A percentile compares a stretch with the other conserved stretches of the same genome.
phyloP scores from a whole-genome alignment of 768 basidiomycete genomes.

The Punctularia strigosozonata region DNA sequence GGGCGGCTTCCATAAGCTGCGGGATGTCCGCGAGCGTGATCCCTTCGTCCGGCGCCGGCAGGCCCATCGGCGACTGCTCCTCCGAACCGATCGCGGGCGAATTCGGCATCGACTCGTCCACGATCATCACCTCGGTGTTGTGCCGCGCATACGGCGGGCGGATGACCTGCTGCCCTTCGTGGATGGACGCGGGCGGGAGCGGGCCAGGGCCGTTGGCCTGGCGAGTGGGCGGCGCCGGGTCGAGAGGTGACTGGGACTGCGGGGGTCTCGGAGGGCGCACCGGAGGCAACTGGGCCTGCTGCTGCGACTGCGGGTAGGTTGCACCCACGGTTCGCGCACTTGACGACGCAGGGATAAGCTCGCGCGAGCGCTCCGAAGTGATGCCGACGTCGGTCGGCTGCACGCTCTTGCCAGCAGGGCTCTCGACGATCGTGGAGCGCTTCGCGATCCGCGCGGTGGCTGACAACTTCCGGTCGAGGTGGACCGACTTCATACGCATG shows the following conservation, averaged over 20 bases:
- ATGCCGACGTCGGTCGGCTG: conserved; percentile 57
- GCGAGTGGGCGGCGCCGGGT: conserved; percentile 24
- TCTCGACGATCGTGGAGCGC: conserved; percentile 92
- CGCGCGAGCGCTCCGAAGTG: conserved; percentile 34
- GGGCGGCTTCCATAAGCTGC: conserved; percentile 83
- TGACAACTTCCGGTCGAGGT: conserved; percentile 90
- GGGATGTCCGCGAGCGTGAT: conserved; percentile 94
- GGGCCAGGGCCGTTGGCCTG: conserved; percentile 29
- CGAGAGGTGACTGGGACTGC: conserved; percentile 16
- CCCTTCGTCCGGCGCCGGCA: conserved; percentile 52
- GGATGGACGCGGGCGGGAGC: conserved; percentile 24
- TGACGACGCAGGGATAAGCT: conserved; percentile 24
- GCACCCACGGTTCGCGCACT: conserved; percentile 10
- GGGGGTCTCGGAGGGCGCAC: conserved; percentile 15
- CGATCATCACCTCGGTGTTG: conserved; percentile 82
- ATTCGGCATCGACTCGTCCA: conserved; percentile 68
- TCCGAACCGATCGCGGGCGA: conserved; percentile 48
- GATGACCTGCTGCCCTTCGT: conserved; percentile 33
- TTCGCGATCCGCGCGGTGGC: conserved; percentile 87
- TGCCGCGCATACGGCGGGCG: conserved; percentile 65
- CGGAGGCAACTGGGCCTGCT: conserved; percentile 9
- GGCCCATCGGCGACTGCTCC: conserved; percentile 17
- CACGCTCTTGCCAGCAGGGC: conserved; percentile 79
- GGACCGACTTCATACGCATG: conserved; percentile 89
- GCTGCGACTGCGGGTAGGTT: conserved; percentile 11